Evolutionary conservation across 2,329 filamentous ascomycete species (phyloP).

Genomic region (Byssothecium circinans): DNA sequence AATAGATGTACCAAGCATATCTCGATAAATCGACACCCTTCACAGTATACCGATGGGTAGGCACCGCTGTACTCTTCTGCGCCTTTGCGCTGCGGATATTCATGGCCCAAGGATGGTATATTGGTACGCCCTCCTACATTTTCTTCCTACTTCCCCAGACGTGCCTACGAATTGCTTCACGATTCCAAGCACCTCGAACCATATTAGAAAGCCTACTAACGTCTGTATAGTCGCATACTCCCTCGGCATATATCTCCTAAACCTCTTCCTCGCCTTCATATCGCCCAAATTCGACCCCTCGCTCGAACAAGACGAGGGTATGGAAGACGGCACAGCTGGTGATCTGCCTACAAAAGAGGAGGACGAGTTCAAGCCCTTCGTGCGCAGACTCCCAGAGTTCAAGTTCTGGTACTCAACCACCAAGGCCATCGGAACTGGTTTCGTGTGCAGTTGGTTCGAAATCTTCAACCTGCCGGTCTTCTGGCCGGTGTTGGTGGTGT

Average conservation of each 20-base stretch:
- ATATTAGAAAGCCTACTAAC: constrained; percentile 8
- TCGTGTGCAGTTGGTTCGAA: constrained; percentile 88
- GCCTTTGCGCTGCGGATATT: constrained; percentile 89
- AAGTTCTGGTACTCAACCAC: constrained; percentile 99
- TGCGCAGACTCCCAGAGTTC: constrained; percentile 94
- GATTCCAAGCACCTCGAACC: background rate
- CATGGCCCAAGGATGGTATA: constrained; percentile 96
- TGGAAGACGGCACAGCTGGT: constrained; percentile 82
- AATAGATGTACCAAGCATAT: constrained; percentile 87
- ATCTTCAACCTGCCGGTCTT: constrained; percentile 97
- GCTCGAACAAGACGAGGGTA: constrained; percentile 90
- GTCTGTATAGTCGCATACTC: constrained; percentile 79
- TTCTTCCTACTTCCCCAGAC: background rate
- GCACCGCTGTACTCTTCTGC: constrained; percentile 73
- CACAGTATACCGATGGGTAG: constrained; percentile 85
- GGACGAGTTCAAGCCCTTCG: constrained; percentile 97
- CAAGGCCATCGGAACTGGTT: constrained; percentile 78
- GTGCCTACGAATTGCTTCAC: too few relatives aligned
- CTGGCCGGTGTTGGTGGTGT: constrained; percentile 97
- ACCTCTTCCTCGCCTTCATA: constrained; percentile 97
- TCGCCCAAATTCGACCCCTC: constrained; percentile 98
- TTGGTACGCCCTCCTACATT: constrained; percentile 63
- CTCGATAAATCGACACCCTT: constrained; percentile 93
- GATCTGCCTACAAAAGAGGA: constrained; percentile 91
- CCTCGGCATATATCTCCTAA: constrained; percentile 96